Base-by-base conservation (phyloP, 2,329 filamentous ascomycete species). In the Ceratocystiopsis minuta region DNA sequence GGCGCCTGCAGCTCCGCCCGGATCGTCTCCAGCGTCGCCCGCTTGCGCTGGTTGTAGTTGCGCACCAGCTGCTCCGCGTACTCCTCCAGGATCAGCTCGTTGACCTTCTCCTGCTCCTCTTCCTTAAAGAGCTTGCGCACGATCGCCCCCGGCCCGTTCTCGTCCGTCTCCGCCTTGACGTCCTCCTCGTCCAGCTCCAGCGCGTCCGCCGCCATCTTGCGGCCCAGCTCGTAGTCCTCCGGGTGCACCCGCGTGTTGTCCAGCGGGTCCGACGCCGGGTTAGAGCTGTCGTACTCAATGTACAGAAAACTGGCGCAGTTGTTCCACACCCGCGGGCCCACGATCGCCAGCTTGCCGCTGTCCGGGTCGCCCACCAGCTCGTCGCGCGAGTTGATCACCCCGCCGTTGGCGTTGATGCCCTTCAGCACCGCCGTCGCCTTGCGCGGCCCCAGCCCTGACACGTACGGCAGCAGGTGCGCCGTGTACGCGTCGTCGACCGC, bases 171-270 rank as follows among this genome's bases (percentile, higher is more conserved):
- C 1, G 82, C 85, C 60, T 94, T 92, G 56, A 98, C 85, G 53
- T 98, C 90, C 63, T 98, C 90, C 61, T 98, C 90, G 52, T 98
- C 90, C 50, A 98, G 70, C 56, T 95, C 88, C 38, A 98, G 67
- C 15, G 90, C 90, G 65, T 98, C 90, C 4, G 90, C 90, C 16
- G 90, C 90, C 80, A 98, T 96, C 63, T 98, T 98, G 51, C 88
- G 83, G 39, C 86, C 90, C 47, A 98, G 78, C 51, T 98, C 90
- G 59, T 98, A 98, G 57, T 98, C 90, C 64, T 98, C 90, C 1
- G 90, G 90, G 54, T 98, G 90, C 16, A 98, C 86, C 64, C 90
- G 82, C 38, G 90, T 98, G 56, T 90, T 93, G 60, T 98, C 90
- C 20, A 98, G 69, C 45, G 92, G 93, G 56, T 98, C 90, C 1